Evolutionary conservation across 2,329 filamentous ascomycete species (phyloP), one percentile per base, ranked within the genome.

Genomic region (Paecilomyces variotii): DNA sequence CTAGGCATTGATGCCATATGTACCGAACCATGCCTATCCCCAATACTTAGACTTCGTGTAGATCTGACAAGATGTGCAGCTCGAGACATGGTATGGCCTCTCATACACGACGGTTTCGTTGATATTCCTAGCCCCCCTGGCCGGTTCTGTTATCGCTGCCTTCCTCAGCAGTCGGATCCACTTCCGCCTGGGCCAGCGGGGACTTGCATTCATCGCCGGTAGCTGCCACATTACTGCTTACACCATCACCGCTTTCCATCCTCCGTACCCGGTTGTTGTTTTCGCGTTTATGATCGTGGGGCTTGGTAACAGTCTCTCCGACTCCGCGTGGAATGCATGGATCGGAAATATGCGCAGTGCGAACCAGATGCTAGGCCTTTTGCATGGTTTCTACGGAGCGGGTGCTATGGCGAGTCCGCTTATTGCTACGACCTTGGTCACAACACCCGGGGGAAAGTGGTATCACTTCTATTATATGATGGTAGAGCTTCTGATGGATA

Each of bases 381-480:
- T 91, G 26, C 88, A 91, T 68, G 87, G 83, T 0, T 82, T 82
- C 34, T 91, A 90, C 65, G 87, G 87, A 0, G 66, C 88, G 0
- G 89, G 88, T 1, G 88, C 86, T 1, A 85, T 86, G 0, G 76
- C 91, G 24, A 79, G 80, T 2, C 89, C 89, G 0, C 72, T 91
- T 3, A 80, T 91, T 62, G 88, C 88, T 3, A 91, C 89, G 0
- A 80, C 82, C 2, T 85, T 93, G 81, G 82, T 91, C 34, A 85
- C 86, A 0, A 86, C 85, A 65, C 82, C 74, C 0, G 65, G 75
- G 2, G 70, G 86, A 56, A 76, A 76, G 0, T 93, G 90, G 89
- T 90, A 87, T 66, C 77, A 78, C 2, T 92, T 88, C 72, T 92
- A 90, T 73, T 91, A 90, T 67, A 72, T 90, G 58, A 88, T 91